Evolutionary conservation across 306 rosid genomes (phyloP), one percentile per base, ranked within the genome.

Genomic region (Cicer bijugum): DNA sequence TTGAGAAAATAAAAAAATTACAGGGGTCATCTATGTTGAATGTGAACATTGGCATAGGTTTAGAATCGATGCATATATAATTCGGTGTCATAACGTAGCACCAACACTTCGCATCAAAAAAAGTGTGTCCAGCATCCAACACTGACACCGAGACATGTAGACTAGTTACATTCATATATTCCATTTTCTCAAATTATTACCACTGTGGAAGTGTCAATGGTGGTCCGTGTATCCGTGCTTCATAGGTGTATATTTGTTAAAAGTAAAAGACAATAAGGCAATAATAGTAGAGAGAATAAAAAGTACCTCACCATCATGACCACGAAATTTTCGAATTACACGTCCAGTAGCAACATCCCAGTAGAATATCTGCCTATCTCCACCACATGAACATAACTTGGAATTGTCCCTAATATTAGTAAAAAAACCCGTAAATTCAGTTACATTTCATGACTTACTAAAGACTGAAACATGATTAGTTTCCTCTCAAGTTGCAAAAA

Each of bases 271-370:
- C 4, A 28, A 28, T 51, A 45, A 47, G 38, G 10, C 57, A 67
- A 20, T 52, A 38, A 5, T 9, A 3, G 33, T 12, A 70, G 12
- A 15, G n/a, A 11, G 75, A 61, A 11, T 15, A 33, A 56, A 60
- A 57, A 74, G 43, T 56, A 86, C 86, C 88, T 87, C 97, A 71
- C 97, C 81, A 72, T 89, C 96, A 82, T 94, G 98, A 37, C 97
- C 97, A 37, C 90, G 91, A 42, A 94, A 91, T 74, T 91, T 94
- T 66, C 95, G 86, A 57, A 94, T 91, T 7, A 94, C 99, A 58
- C 89, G 89, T 8, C 91, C 92, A 0, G 90, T 83, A 19, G 97
- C 83, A 33, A 94, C 98, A 84, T 94, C 97, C 98, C 95, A 94
- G 45, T 88, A 94, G 62, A 87, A 91, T 12, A 94, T 62, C 72